phyloP scores from a whole-genome alignment of 2,329 filamentous ascomycete genomes.

The Pseudocercospora cruenta region DNA sequence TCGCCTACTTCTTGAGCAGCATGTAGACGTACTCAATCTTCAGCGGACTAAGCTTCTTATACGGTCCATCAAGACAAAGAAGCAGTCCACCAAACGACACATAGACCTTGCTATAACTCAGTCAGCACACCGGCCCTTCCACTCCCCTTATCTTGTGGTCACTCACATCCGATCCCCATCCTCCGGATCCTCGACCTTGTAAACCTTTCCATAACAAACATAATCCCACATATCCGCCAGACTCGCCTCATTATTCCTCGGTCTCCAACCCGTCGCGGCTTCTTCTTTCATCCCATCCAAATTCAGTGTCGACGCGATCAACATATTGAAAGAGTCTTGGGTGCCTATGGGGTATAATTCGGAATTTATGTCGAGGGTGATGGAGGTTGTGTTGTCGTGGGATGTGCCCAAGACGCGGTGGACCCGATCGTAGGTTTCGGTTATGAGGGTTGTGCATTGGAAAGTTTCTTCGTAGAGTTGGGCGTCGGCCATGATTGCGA shows the following conservation, averaged over 20 bases:
- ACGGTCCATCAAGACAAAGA: constrained; percentile 88
- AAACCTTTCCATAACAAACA: constrained; percentile 85
- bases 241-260: constrained; percentile 62
- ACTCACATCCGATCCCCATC: constrained; percentile 84
- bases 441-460: constrained; percentile 61
- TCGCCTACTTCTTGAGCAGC: constrained; percentile 82
- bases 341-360: constrained; percentile 81
- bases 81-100: constrained; percentile 91
- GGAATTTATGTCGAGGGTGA: constrained; percentile 90
- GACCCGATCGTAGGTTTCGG: constrained; percentile 92
- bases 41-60: constrained; percentile 90
- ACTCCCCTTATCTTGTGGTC: background rate
- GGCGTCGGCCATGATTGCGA: constrained; percentile 28
- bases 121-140: background rate
- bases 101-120: constrained; percentile 77
- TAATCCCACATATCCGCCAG: constrained; percentile 83
- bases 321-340: constrained; percentile 77
- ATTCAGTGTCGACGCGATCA: constrained; percentile 81
- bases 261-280: constrained; percentile 67
- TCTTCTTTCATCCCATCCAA: constrained; percentile 74
- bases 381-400: constrained; percentile 71
- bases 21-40: constrained; percentile 94
- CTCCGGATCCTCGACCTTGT: constrained; percentile 77
- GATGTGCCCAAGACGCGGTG: constrained; percentile 80
- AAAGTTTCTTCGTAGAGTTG: constrained; percentile 34